Evolutionary conservation across 352 stramenopile species (phyloP).

Genomic region (Globisporangium nunn): DNA sequence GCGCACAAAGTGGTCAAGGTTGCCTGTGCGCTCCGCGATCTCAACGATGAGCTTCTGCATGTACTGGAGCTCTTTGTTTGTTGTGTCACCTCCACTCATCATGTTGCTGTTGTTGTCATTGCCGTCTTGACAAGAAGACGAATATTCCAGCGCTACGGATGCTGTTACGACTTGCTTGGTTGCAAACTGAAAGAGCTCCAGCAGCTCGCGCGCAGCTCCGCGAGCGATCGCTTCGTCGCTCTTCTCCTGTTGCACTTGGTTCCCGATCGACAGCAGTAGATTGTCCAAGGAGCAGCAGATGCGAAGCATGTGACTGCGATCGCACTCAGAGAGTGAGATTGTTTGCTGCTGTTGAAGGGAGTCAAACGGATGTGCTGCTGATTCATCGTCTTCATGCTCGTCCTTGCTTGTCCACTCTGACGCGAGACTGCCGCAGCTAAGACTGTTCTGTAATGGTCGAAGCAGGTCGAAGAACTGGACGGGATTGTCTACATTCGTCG

Average conservation of each 20-base stretch:
- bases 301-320: constrained; percentile 46
- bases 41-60: constrained; percentile 35
- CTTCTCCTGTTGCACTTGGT: constrained; percentile 45
- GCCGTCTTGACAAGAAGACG: too few relatives aligned
- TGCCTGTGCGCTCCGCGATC: constrained; percentile 28
- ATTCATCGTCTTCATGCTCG: constrained; percentile 16
- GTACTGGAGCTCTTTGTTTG: constrained; percentile 33
- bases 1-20: constrained; percentile 31
- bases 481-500: constrained; percentile 2
- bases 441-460: constrained; percentile 42
- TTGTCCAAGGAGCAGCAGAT: constrained; percentile 69
- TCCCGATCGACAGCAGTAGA: constrained; percentile 41
- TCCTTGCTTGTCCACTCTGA: constrained; percentile 27
- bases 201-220: constrained; percentile 31
- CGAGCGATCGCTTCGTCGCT: constrained; percentile 33
- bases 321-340: constrained; percentile 31
- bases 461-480: constrained; percentile 43
- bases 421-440: constrained; percentile 35
- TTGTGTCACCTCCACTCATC: not conserved
- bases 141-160: not conserved
- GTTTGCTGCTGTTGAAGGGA: not conserved
- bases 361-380: constrained; percentile 3
- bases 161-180: constrained; percentile 32
- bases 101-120: not conserved
- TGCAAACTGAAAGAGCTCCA: constrained; percentile 40